Conservation (phyloP, 2,329 filamentous ascomycete species). For the Neocatenulostroma microsporum region DNA sequence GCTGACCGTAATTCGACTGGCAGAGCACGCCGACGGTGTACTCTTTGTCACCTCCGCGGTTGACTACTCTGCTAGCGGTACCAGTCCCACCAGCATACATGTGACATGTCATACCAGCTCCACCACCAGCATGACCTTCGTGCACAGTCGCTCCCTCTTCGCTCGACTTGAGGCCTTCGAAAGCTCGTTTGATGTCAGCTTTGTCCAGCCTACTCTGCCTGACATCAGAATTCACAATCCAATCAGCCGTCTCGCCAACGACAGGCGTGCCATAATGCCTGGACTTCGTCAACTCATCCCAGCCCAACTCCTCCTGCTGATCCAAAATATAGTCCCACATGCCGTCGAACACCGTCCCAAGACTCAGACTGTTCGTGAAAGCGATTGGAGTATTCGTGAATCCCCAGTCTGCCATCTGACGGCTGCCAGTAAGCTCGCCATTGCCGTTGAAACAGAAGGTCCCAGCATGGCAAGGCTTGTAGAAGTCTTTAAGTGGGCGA, state of each 20-base stretch:
- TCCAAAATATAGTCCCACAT: slow-evolving; percentile 49
- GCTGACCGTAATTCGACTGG: slow-evolving; percentile 58
- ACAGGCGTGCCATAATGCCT: slow-evolving; percentile 20
- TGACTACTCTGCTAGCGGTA: slow-evolving; percentile 49
- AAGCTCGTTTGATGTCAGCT: slow-evolving; percentile 54
- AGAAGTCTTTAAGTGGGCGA: slow-evolving; percentile 33
- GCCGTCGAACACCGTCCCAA: slow-evolving; percentile 53
- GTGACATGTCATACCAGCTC: slow-evolving; percentile 61
- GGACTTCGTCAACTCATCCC: slow-evolving; percentile 8
- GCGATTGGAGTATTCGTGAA: slow-evolving; percentile 53
- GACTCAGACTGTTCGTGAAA: slow-evolving; percentile 51
- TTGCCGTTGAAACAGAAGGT: slow-evolving; percentile 57
- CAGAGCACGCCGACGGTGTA: slow-evolving; percentile 57
- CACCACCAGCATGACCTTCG: slow-evolving; percentile 59
- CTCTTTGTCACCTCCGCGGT: slow-evolving; percentile 30
- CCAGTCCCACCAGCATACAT: slow-evolving; percentile 62
- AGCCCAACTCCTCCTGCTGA: slow-evolving; percentile 32
- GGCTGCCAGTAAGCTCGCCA: slow-evolving; percentile 54
- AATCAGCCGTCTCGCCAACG: slow-evolving; percentile 20
- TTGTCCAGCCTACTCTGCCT: slow-evolving; percentile 24
- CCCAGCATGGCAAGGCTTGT: slow-evolving; percentile 36
- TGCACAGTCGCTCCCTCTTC: slow-evolving; percentile 55
- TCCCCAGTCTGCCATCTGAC: slow-evolving; percentile 57
- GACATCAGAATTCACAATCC: slow-evolving; percentile 16
- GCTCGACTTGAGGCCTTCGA: slow-evolving; percentile 55